Percentiles rank a stretch among this genome's conserved stretches.
These are phyloP conservation scores for Claviceps sp. DNA, from an alignment of 2,329 filamentous ascomycete species.

Conservation along the genomic window DNA sequence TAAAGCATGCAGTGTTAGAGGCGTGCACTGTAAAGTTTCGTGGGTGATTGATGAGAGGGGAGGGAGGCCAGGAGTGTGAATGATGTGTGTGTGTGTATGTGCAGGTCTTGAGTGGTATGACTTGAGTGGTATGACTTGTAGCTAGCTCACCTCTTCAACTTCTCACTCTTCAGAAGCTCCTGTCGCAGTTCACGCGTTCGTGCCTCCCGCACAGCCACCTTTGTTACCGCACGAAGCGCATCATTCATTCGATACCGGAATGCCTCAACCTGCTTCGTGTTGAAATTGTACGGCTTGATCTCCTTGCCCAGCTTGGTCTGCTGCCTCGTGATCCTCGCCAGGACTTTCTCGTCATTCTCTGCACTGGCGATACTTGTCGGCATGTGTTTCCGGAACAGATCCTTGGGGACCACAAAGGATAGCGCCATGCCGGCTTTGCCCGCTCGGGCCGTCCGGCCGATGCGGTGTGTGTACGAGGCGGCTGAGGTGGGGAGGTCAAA, in stretches of 20 bases:
- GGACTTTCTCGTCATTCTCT: slow-evolving; percentile 72
- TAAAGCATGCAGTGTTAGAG: slow-evolving; percentile 7
- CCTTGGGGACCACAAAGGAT: slow-evolving; percentile 81
- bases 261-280: slow-evolving; percentile 84
- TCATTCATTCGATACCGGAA: slow-evolving; percentile 95
- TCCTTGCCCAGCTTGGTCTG: slow-evolving; percentile 69
- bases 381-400: slow-evolving; percentile 78
- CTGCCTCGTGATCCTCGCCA: slow-evolving; percentile 65
- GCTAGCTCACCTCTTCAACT: slow-evolving; percentile 52
- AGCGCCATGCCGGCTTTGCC: slow-evolving; percentile 88
- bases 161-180: slow-evolving; percentile 86
- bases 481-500: slow-evolving; percentile 84
- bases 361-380: slow-evolving; percentile 64
- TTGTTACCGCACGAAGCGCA: slow-evolving; percentile 78
- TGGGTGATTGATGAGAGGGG: no score
- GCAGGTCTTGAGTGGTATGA: not conserved
- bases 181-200: slow-evolving; percentile 75
- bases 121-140: no score
- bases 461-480: slow-evolving; percentile 93
- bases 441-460: slow-evolving; percentile 83
- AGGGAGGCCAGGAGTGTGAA: not conserved
- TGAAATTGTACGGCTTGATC: slow-evolving; percentile 83
- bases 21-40: not conserved
- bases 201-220: slow-evolving; percentile 80
- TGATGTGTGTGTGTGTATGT: not conserved